Evolutionary conservation across 768 basidiomycete genomes (phyloP).

Genomic region (Lentinula aciculospora): DNA sequence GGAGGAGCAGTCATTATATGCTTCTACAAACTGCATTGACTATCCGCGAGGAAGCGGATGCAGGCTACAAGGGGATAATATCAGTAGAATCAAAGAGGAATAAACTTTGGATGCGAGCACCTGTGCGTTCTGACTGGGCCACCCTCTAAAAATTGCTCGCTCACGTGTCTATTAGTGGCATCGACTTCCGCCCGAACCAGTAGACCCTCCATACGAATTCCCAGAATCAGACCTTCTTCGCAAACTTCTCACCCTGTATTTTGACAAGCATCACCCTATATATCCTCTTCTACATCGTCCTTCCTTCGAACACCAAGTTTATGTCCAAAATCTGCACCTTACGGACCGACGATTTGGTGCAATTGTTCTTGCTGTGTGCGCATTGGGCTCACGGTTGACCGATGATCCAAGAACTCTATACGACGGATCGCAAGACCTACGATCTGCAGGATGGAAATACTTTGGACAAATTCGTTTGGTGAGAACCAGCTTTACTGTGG

Average conservation of each 20-base stretch:
- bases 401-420: conserved; percentile 35
- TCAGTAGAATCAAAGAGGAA: background rate
- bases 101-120: background rate
- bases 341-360: conserved; percentile 32
- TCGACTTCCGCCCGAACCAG: background rate
- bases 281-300: conserved; percentile 47
- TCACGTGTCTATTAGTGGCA: background rate
- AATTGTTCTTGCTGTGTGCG: conserved; percentile 42
- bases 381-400: conserved; percentile 37
- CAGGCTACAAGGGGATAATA: background rate
- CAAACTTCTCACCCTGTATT: conserved; percentile 46
- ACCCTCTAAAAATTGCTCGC: too few relatives aligned
- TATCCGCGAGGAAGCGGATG: background rate
- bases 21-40: conserved; percentile 1
- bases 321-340: conserved; percentile 26
- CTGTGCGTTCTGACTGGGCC: too few relatives aligned
- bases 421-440: conserved; percentile 23
- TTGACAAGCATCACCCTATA: conserved; percentile 35
- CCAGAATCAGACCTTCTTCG: conserved; percentile 45
- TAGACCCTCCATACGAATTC: conserved; percentile 19
- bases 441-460: conserved; percentile 38
- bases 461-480: conserved; percentile 32
- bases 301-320: conserved; percentile 31
- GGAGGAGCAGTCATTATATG: background rate
- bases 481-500: conserved; percentile 25